Evolutionary conservation across 2,329 filamentous ascomycete genomes (phyloP).

Genomic region (Parafenestella ontariensis): DNA sequence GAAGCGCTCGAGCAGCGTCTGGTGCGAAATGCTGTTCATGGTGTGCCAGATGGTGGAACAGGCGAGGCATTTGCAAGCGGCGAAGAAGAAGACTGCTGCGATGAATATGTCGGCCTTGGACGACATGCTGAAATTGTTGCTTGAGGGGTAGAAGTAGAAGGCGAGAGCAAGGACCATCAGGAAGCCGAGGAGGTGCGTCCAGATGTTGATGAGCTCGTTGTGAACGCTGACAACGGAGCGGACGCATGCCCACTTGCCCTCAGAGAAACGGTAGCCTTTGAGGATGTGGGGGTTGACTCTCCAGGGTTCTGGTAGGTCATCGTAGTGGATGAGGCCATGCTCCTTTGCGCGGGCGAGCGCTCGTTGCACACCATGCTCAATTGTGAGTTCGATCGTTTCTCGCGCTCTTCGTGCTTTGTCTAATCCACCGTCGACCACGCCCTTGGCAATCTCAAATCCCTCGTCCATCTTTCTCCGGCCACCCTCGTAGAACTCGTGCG

Average conservation of each 20-base stretch:
- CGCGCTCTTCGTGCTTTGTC: slow-evolving; percentile 84
- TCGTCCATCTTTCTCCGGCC: slow-evolving; percentile 83
- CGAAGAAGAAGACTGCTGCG: slow-evolving; percentile 93
- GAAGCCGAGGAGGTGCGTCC: slow-evolving; percentile 92
- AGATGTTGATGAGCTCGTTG: slow-evolving; percentile 97
- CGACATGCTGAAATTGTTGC: slow-evolving; percentile 83
- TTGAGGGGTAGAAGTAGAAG: slow-evolving; percentile 94
- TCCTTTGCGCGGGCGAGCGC: slow-evolving; percentile 79
- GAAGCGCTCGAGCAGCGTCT: slow-evolving; percentile 89
- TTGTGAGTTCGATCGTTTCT: slow-evolving; percentile 62
- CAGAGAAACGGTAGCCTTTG: slow-evolving; percentile 90
- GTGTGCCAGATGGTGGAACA: slow-evolving; percentile 99
- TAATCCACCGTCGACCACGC: slow-evolving; percentile 80
- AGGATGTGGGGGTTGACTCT: slow-evolving; percentile 92
- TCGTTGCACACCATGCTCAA: slow-evolving; percentile 84
- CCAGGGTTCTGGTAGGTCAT: slow-evolving; percentile 92
- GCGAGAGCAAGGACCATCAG: slow-evolving; percentile 85
- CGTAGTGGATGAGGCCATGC: slow-evolving; percentile 83
- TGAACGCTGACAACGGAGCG: slow-evolving; percentile 82
- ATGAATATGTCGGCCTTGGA: slow-evolving; percentile 90
- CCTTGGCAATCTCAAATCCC: slow-evolving; percentile 74
- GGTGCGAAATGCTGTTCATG: slow-evolving; percentile 95
- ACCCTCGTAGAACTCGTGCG: slow-evolving; percentile 75
- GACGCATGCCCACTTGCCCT: slow-evolving; percentile 88
- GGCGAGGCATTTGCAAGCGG: slow-evolving; percentile 90